These are phyloP conservation scores for Rhizomucor miehei DNA, from an alignment of 371 early-diverging fungal genomes.

Conservation along the genomic window DNA sequence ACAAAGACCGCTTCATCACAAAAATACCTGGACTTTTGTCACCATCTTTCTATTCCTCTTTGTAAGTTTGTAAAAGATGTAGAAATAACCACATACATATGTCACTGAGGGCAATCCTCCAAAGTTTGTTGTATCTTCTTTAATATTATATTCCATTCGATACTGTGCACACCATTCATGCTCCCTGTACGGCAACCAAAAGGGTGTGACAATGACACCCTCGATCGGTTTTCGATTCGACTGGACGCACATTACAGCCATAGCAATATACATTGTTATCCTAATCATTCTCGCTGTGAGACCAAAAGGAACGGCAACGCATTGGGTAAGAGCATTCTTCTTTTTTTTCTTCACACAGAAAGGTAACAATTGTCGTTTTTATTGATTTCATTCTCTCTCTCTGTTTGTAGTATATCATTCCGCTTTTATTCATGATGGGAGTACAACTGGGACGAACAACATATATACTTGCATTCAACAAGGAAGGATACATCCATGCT, in stretches of 20 bases:
- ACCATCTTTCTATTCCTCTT: too few relatives aligned
- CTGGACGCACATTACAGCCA: slow-evolving; percentile 4
- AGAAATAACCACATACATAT: too few relatives aligned
- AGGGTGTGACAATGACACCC: slow-evolving; percentile 8
- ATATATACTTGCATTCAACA: slow-evolving; percentile 4
- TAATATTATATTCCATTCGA: slow-evolving; percentile 5
- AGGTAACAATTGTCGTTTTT: neutral
- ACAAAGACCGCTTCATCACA: too few relatives aligned
- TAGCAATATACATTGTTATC: slow-evolving; percentile 5
- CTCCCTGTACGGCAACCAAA: neutral
- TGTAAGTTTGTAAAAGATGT: too few relatives aligned
- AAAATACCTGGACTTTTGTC: too few relatives aligned
- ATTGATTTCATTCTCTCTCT: too few relatives aligned
- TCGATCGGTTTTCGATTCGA: slow-evolving; percentile 5
- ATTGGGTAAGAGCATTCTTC: slow-evolving; percentile 15
- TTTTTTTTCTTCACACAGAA: neutral
- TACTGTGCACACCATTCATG: slow-evolving; percentile 6
- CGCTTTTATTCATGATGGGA: slow-evolving; percentile 5
- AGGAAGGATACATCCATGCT: neutral
- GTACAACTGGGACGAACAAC: slow-evolving; percentile 7
- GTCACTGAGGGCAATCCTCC: too few relatives aligned
- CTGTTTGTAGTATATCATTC: slow-evolving; percentile 11
- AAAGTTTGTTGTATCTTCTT: neutral
- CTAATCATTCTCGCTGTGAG: neutral
- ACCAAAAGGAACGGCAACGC: neutral